These are phyloP conservation scores for Cutaneotrichosporon cavernicola DNA, from an alignment of 1,284 basidiomycete genomes.

Conservation along the genomic window DNA sequence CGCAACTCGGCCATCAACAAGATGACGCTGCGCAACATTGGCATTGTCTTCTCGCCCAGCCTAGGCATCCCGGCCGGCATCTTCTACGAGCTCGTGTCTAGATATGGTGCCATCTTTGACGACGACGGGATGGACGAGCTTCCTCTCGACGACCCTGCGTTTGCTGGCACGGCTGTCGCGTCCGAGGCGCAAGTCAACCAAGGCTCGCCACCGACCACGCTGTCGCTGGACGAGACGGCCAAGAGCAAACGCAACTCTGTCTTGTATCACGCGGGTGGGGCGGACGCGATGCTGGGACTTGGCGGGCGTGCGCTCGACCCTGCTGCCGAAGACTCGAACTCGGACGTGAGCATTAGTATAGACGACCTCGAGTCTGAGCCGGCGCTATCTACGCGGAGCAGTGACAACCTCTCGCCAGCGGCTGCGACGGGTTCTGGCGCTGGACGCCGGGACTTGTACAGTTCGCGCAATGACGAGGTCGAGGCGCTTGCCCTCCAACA, in stretches of 20 bases:
- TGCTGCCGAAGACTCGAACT: constrained; percentile 23
- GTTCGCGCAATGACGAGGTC: constrained; percentile 9
- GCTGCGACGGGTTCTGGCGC: not conserved
- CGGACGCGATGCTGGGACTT: constrained; percentile 47
- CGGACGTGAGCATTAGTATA: constrained; percentile 20
- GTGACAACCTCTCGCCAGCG: constrained; percentile 20
- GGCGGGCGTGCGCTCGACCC: constrained; percentile 47
- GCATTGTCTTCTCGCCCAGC: constrained; percentile 95
- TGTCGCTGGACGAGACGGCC: constrained; percentile 13
- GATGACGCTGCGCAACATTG: constrained; percentile 98
- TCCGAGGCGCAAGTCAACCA: constrained; percentile 30
- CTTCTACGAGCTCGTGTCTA: constrained; percentile 85
- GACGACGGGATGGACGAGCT: constrained; percentile 53
- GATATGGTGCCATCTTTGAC: constrained; percentile 86
- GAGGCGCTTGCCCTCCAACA: constrained; percentile 7
- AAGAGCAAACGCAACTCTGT: constrained; percentile 50
- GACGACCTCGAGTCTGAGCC: constrained; percentile 26
- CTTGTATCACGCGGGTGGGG: constrained; percentile 49
- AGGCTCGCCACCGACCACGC: not conserved
- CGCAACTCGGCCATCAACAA: constrained; percentile 88
- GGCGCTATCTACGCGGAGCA: constrained; percentile 17
- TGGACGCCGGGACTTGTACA: constrained; percentile 5
- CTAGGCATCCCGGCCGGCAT: constrained; percentile 92
- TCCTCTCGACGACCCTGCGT: constrained; percentile 17
- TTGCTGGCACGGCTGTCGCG: constrained; percentile 30